Evolutionary conservation across 2,329 filamentous ascomycete species (phyloP), one percentile per base, ranked within the genome.

Genomic region (Pleomassaria siparia): DNA sequence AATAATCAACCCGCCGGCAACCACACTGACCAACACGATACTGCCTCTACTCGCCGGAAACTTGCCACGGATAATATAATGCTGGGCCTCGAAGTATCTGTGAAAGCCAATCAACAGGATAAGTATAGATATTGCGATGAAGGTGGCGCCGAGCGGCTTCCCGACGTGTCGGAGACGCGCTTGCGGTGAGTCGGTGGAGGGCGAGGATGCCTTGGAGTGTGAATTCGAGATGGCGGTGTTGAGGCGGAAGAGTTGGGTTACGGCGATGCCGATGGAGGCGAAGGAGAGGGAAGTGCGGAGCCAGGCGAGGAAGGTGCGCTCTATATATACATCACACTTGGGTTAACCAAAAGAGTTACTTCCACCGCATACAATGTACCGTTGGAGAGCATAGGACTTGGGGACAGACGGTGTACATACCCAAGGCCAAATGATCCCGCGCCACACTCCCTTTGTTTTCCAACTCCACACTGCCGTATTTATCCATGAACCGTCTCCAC

Each of bases 381-480:
- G 15, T 20, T 36, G 39, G 36, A 37, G 25, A 36, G 13, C 49
- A 33, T 35, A 15, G 18, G 32, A 39, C 12, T 37, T 28, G 15
- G 32, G 37, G 44, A 13, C n/a, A 18, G 12, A 20, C n/a, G 4
- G 41, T n/a, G n/a, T 18, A 65, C 73, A 39, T 72, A 91, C 88
- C 88, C 40, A 94, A 73, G 18, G 89, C 89, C 46, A 94, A 74
- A 73, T 94, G 89, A 70, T 94, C 89, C 61, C 89, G 77, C 10
- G 89, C 89, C 30, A 92, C 88, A 64, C 86, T 89, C 30, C 89
- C 89, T 71, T 90, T 92, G 64, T 94, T 94, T 70, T 94, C 89
- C 50, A 94, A 72, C 74, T 92, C 88, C 43, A 94, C 79, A 50
- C 76, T 80, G 15, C 83, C 83, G 56, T 83, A 86, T 56, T 81